Evolutionary conservation across 352 stramenopile species (phyloP), one percentile per base, ranked within the genome.

Genomic region (Pythium diclinum): DNA sequence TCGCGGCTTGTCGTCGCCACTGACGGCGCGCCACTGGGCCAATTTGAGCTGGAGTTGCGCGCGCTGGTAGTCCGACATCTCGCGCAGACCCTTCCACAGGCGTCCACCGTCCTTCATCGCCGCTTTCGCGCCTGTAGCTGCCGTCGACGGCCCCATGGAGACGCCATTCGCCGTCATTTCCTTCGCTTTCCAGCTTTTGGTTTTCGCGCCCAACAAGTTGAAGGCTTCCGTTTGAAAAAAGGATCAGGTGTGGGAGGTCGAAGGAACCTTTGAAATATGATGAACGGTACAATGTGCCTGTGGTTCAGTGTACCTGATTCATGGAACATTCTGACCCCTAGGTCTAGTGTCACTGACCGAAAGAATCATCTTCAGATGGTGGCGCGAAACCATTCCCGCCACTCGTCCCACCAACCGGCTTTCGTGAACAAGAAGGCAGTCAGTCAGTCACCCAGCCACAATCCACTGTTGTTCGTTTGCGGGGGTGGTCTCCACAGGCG

Each of bases 161-260:
- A 61, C 21, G 55, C 7, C 55, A 19, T 8, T 51, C 21, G 44
- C 46, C 30, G 36, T 53, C 46, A 53, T 54, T 59, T 17, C 5
- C 19, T 11, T 1, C 30, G 11, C 25, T 42, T 40, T 13, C 17
- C 8, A 28, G 25, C 30, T 13, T 33, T 44, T 14, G 25, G 42
- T 51, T 66, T 59, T 53, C 32, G 46, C 47, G 47, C 47, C 14
- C 47, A 65, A 65, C 47, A 59, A 53, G 59, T 65, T 59, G 59
- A 65, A 65, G 59, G 59, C 32, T 36, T 11, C 16, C 38, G 36
- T 53, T 52, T 61, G 36, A 54, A 54, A 53, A 53, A 53, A 34
- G 19, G 21, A 51, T 63, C 30, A 14, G 38, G 23, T 61, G 13
- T 54, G 21, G 47, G 40, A 21, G 23, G 28, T 58, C 30, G 58